Conservation (phyloP, 805 yeast species). For the Candida easanensis region DNA sequence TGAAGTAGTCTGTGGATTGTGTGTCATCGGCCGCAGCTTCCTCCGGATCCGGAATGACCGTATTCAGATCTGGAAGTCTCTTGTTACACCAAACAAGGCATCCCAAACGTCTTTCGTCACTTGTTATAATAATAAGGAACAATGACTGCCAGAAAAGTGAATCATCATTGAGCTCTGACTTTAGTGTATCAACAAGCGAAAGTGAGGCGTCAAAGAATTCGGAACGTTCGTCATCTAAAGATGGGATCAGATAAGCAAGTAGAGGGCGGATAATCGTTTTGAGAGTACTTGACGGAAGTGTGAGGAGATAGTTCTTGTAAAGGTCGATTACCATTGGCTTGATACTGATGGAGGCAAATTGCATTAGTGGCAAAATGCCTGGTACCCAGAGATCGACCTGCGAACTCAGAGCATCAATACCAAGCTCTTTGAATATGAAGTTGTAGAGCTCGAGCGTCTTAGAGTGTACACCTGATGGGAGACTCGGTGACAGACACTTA, state of each 20-base stretch:
- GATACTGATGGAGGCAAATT: conserved; percentile 85
- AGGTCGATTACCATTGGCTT: conserved; percentile 73
- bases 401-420: conserved; percentile 48
- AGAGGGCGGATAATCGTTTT: conserved; percentile 64
- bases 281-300: conserved; percentile 46
- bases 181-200: conserved; percentile 57
- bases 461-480: conserved; percentile 96
- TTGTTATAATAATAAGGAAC: conserved; percentile 70
- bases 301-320: conserved; percentile 52
- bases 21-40: conserved; percentile 8
- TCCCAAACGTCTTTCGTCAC: conserved; percentile 79
- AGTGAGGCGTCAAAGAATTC: conserved; percentile 71
- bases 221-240: conserved; percentile 88
- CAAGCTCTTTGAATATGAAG: conserved; percentile 62
- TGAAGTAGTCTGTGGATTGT: conserved; percentile 21
- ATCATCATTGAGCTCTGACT: conserved; percentile 57
- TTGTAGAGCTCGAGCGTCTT: conserved; percentile 80
- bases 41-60: conserved; percentile 25
- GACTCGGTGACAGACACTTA: conserved; percentile 70
- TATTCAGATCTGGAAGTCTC: conserved; percentile 59
- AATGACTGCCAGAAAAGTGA: conserved; percentile 84
- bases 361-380: conserved; percentile 84
- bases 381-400: conserved; percentile 83
- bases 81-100: conserved; percentile 74
- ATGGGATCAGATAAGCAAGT: conserved; percentile 73